Conservation (phyloP, 176 grass and related monocot genomes). For the Paspalum vaginatum region DNA sequence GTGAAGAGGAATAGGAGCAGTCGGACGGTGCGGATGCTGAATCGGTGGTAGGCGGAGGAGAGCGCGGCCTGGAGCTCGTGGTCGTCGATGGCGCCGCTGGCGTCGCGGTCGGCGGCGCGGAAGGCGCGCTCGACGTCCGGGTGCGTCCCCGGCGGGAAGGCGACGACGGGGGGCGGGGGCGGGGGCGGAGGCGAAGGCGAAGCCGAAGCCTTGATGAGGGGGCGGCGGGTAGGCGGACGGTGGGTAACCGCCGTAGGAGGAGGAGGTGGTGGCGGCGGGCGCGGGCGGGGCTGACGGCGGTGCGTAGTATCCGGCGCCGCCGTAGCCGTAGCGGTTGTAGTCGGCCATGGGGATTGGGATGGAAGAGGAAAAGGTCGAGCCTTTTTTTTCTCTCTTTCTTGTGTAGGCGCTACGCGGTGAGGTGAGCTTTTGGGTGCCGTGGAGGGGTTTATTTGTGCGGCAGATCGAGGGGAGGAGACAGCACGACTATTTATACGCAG, state of each 20-base stretch:
- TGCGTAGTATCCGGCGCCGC: neutral
- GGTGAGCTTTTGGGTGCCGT: too few species aligned
- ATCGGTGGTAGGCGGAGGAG: constrained; percentile 59
- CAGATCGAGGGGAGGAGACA: too few species aligned
- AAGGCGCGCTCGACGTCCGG: constrained; percentile 78
- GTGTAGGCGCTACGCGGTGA: neutral
- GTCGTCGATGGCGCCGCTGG: constrained; percentile 80
- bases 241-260: constrained; percentile 28
- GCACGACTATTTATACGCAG: too few species aligned
- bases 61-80: constrained; percentile 78
- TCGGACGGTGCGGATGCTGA: constrained; percentile 79
- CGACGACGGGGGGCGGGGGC: constrained; percentile 1
- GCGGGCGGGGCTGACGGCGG: constrained; percentile 37
- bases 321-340: constrained; percentile 51
- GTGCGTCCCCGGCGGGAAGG: constrained; percentile 72
- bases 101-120: constrained; percentile 73
- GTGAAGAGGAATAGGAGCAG: constrained; percentile 81
- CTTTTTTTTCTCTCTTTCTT: neutral
- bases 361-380: neutral
- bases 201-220: neutral
- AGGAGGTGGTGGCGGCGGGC: neutral
- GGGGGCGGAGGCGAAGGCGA: neutral
- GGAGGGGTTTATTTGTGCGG: too few species aligned
- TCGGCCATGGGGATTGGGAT: constrained; percentile 32
- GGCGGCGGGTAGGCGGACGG: constrained; percentile 34